These are phyloP conservation scores for Marchantia paleacea DNA, from an alignment of 225 moss, liverwort and hornwort species.

Conservation along the genomic window DNA sequence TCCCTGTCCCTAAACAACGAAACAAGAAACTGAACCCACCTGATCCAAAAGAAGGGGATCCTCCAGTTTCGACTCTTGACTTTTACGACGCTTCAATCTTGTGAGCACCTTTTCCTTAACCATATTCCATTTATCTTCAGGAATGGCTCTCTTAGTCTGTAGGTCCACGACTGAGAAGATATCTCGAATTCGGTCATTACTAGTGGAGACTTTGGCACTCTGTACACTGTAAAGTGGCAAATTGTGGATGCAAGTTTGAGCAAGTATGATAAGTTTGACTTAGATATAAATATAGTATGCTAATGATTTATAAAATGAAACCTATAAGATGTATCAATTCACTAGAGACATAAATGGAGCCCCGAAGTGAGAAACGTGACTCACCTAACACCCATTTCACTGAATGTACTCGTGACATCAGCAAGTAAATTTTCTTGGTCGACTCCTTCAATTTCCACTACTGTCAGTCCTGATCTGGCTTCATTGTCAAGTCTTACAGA, in stretches of 20 bases:
- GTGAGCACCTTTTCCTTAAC: slow-evolving; percentile 62
- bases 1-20: not conserved
- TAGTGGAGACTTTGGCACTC: slow-evolving; percentile 76
- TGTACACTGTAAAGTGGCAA: slow-evolving; percentile 55
- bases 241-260: not conserved
- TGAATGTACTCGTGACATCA: slow-evolving; percentile 82
- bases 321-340: too few relatives aligned
- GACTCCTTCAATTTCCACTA: slow-evolving; percentile 81
- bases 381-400: slow-evolving; percentile 81
- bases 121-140: slow-evolving; percentile 58
- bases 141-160: slow-evolving; percentile 56
- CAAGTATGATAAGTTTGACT: too few relatives aligned
- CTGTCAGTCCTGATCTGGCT: slow-evolving; percentile 50
- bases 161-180: slow-evolving; percentile 60
- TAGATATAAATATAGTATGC: too few relatives aligned
- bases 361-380: not conserved
- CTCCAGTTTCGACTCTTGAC: slow-evolving; percentile 38
- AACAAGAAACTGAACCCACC: slow-evolving; percentile 32
- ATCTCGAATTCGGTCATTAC: slow-evolving; percentile 60
- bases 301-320: too few relatives aligned
- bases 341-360: not conserved
- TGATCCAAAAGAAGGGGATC: slow-evolving; percentile 84
- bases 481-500: slow-evolving; percentile 63
- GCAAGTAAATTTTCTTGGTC: slow-evolving; percentile 90
- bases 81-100: slow-evolving; percentile 64